These are phyloP conservation scores for Tylopilus sp. DNA, from an alignment of 768 basidiomycete species.

Conservation along the genomic window DNA sequence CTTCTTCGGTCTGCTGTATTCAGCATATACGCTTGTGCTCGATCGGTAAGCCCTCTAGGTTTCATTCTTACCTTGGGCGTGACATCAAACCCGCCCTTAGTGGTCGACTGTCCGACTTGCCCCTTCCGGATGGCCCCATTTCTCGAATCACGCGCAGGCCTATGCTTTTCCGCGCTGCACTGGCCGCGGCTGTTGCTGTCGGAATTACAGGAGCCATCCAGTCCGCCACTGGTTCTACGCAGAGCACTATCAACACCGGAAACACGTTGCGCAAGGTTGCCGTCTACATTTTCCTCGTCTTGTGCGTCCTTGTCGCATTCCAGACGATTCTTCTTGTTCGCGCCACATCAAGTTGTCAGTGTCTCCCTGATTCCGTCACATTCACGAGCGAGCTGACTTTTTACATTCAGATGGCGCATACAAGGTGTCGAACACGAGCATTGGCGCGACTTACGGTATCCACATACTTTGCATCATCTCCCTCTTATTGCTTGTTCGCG, in stretches of 20 bases:
- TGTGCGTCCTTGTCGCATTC: conserved; percentile 26
- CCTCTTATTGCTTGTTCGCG: conserved; percentile 27
- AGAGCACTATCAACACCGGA: conserved; percentile 10
- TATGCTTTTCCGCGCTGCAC: conserved; percentile 21
- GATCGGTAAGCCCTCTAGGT: conserved; percentile 25
- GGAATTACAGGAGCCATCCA: conserved; percentile 27
- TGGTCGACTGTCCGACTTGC: conserved; percentile 22
- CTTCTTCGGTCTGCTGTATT: conserved; percentile 35
- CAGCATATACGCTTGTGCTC: conserved; percentile 32
- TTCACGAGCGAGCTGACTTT: conserved; percentile 1
- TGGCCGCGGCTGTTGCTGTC: conserved; percentile 22
- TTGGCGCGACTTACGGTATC: conserved; percentile 25
- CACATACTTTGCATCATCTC: conserved; percentile 25
- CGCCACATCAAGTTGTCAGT: conserved; percentile 13
- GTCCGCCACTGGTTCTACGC: conserved; percentile 10
- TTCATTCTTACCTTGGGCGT: neutral
- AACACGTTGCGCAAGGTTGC: conserved; percentile 22
- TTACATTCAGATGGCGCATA: conserved; percentile 18
- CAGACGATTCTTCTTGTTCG: conserved; percentile 24
- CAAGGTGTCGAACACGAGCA: conserved; percentile 11
- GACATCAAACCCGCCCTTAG: conserved; percentile 2
- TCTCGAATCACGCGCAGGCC: conserved; percentile 21
- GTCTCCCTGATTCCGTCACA: neutral
- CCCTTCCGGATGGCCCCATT: conserved; percentile 21
- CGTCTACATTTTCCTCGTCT: conserved; percentile 27